Evolutionary conservation across 2,329 filamentous ascomycete species (phyloP).

Genomic region (Aquanectria penicillioides): DNA sequence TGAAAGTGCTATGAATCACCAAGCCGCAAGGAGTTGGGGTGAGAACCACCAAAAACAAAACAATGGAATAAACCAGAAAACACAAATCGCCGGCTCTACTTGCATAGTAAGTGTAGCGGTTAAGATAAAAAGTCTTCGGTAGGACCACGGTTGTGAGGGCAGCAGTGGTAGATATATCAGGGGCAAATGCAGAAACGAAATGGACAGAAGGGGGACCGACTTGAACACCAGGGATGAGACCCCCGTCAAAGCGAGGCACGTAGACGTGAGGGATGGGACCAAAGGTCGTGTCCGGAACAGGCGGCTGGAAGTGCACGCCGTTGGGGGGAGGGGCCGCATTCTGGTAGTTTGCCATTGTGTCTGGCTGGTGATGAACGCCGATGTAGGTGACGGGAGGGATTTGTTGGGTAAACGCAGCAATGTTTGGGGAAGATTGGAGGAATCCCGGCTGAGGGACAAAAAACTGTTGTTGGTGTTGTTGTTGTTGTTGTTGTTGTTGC

Average conservation of each 20-base stretch:
- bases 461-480: slow-evolving; percentile 11
- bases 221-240: slow-evolving; percentile 43
- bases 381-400: slow-evolving; percentile 41
- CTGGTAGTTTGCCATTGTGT: slow-evolving; percentile 54
- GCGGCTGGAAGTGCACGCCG: slow-evolving; percentile 66
- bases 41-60: slow-evolving; percentile 8
- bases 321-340: slow-evolving; percentile 50
- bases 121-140: slow-evolving; percentile 46
- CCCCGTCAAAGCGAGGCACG: slow-evolving; percentile 61
- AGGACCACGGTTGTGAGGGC: slow-evolving; percentile 44
- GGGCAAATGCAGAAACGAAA: slow-evolving; percentile 39
- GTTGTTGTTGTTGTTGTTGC: slow-evolving; percentile 19
- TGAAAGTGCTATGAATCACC: too few relatives aligned
- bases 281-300: slow-evolving; percentile 65
- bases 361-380: slow-evolving; percentile 34
- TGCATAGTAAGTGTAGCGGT: slow-evolving; percentile 53
- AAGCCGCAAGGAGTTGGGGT: too few relatives aligned
- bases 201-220: slow-evolving; percentile 46
- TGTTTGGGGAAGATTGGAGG: slow-evolving; percentile 1
- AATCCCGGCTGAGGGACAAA: slow-evolving; percentile 8
- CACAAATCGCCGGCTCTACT: slow-evolving; percentile 39
- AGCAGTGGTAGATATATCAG: slow-evolving; percentile 21
- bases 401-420: slow-evolving; percentile 12
- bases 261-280: slow-evolving; percentile 66
- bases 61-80: slow-evolving; percentile 2